These are phyloP conservation scores for Pezicula carpinea DNA, from an alignment of 2,329 filamentous ascomycete species.

Conservation along the genomic window DNA sequence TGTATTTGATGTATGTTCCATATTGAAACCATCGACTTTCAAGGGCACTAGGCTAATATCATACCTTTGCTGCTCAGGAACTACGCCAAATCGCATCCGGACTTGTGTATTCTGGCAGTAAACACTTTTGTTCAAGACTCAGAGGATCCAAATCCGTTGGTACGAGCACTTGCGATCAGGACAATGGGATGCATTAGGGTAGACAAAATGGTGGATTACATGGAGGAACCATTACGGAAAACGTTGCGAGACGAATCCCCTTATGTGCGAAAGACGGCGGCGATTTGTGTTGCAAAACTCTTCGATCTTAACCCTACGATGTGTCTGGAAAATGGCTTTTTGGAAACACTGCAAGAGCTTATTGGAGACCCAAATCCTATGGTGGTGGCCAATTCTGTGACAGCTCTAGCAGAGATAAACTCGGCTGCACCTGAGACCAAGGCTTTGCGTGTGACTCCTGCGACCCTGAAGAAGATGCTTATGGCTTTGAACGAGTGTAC, in stretches of 20 bases:
- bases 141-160: slow-evolving; percentile 94
- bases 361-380: slow-evolving; percentile 98
- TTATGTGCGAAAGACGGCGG: slow-evolving; percentile 96
- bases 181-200: slow-evolving; percentile 99
- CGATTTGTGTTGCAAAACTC: slow-evolving; percentile 95
- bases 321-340: slow-evolving; percentile 94
- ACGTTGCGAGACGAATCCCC: slow-evolving; percentile 95
- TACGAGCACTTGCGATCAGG: slow-evolving; percentile 89
- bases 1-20: slow-evolving; percentile 78
- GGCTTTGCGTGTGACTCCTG: slow-evolving; percentile 76
- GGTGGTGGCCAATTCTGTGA: slow-evolving; percentile 97
- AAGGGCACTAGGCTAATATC: slow-evolving; percentile 10
- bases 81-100: slow-evolving; percentile 97
- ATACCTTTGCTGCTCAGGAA: slow-evolving; percentile 69
- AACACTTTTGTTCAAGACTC: slow-evolving; percentile 99
- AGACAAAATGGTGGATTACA: slow-evolving; percentile 99
- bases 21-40: too few relatives aligned
- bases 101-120: slow-evolving; percentile 96
- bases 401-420: slow-evolving; percentile 84
- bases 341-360: slow-evolving; percentile 89
- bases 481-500: slow-evolving; percentile 98
- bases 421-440: slow-evolving; percentile 88
- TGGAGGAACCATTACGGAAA: slow-evolving; percentile 96
- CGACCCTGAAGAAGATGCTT: slow-evolving; percentile 88
- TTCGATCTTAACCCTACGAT: slow-evolving; percentile 90